Evolutionary conservation across 1,139 yeast species (phyloP).

Genomic region (Zygosaccharomyces sapae): DNA sequence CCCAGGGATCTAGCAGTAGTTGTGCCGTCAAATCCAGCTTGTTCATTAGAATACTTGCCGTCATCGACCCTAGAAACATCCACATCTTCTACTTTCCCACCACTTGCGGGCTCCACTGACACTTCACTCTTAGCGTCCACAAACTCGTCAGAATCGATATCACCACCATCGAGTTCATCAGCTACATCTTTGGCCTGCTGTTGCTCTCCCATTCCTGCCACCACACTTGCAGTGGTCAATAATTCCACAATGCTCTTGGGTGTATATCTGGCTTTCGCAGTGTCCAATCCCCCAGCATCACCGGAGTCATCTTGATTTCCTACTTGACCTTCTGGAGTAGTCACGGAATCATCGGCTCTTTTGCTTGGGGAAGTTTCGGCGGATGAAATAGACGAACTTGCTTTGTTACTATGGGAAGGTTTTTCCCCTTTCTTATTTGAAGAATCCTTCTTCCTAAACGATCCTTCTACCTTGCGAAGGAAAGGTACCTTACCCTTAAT

Average conservation of each 20-base stretch:
- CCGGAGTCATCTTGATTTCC: constrained; percentile 5
- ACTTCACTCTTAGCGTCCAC: constrained; percentile 18
- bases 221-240: constrained; percentile 50
- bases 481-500: neutral
- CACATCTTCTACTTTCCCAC: constrained; percentile 8
- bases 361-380: neutral
- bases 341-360: constrained; percentile 4
- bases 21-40: neutral
- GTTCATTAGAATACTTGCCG: neutral
- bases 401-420: neutral
- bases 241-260: constrained; percentile 48
- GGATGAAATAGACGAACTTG: neutral
- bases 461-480: neutral
- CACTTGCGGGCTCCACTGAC: constrained; percentile 14
- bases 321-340: constrained; percentile 3
- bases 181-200: constrained; percentile 29
- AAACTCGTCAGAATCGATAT: constrained; percentile 17
- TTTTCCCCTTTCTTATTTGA: neutral
- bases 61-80: neutral
- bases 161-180: constrained; percentile 17
- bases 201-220: constrained; percentile 44
- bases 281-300: constrained; percentile 29
- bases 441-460: neutral
- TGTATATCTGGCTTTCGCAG: constrained; percentile 39
- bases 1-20: neutral